Evolutionary conservation across 2,329 filamentous ascomycete species (phyloP).

Genomic region (Aureobasidium sp.): DNA sequence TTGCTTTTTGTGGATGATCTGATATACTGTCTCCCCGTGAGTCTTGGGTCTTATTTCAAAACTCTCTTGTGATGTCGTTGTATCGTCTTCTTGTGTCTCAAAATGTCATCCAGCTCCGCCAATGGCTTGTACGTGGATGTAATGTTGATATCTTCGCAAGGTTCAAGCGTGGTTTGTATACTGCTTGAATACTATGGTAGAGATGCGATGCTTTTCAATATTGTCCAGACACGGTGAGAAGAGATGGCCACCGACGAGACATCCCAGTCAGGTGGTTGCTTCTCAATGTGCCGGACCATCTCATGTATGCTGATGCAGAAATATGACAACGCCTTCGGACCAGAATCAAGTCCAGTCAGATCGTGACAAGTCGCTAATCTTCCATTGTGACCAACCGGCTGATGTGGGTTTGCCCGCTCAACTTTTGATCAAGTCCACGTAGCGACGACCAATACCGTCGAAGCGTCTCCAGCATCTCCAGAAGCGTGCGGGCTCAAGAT

Average conservation of each 20-base stretch:
- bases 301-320: background rate
- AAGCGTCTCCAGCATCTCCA: slow-evolving; percentile 8
- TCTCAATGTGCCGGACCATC: background rate
- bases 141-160: background rate
- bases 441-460: background rate
- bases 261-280: background rate
- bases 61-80: background rate
- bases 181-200: background rate
- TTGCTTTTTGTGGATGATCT: background rate
- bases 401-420: background rate
- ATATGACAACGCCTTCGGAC: background rate
- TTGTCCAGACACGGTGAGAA: background rate
- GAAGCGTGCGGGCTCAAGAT: background rate
- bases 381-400: background rate
- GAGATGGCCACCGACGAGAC: background rate
- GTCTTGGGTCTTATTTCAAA: background rate
- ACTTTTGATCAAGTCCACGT: background rate
- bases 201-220: background rate
- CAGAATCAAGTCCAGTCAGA: background rate
- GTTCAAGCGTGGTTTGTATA: background rate
- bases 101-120: background rate
- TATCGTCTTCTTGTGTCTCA: background rate
- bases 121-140: background rate
- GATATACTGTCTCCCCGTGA: background rate
- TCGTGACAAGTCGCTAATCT: background rate